Percentiles rank a stretch among this genome's conserved stretches.
Conservation (phyloP, 1,139 yeast genomes). For the Zhuliangozyma blackwelliae region DNA sequence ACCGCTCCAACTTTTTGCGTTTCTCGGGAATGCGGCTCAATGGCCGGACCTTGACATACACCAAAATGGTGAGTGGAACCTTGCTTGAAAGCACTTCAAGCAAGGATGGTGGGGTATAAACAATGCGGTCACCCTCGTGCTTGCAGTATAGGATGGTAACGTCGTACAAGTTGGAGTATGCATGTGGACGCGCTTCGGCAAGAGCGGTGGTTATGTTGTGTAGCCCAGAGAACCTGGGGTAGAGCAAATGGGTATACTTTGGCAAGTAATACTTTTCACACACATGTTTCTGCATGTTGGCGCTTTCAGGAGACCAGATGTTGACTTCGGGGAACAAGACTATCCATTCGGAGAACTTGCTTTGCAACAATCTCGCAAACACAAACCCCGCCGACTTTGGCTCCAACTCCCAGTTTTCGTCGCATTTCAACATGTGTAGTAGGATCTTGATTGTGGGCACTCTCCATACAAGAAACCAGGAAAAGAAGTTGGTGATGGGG, state of each 20-base stretch:
- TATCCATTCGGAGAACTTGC: conserved; percentile 47
- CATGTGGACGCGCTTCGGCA: conserved; percentile 8
- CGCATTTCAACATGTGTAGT: conserved; percentile 42
- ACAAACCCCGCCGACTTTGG: conserved; percentile 19
- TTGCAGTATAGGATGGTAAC: conserved; percentile 44
- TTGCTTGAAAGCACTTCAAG: conserved; percentile 49
- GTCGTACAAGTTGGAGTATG: conserved; percentile 46
- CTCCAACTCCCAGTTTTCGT: conserved; percentile 63
- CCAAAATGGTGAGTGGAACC: conserved; percentile 37
- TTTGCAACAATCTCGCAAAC: conserved; percentile 21
- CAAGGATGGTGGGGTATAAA: conserved; percentile 45
- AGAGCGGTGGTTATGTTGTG: conserved; percentile 36
- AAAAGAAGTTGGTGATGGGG: conserved; percentile 50
- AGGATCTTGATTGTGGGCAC: conserved; percentile 45
- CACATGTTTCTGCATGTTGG: conserved; percentile 46
- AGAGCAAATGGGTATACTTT: conserved; percentile 47
- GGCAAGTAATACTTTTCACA: conserved; percentile 53
- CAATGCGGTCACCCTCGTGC: conserved; percentile 7
- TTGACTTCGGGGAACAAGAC: conserved; percentile 73
- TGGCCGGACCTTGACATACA: conserved; percentile 47
- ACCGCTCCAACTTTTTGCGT: conserved; percentile 54
- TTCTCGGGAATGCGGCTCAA: conserved; percentile 50
- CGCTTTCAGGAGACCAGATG: conserved; percentile 47
- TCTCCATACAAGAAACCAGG: conserved; percentile 60
- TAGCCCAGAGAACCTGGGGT: conserved; percentile 60